Base-by-base conservation (phyloP, 495 filamentous ascomycete species). In the Penicillium roqueforti region DNA sequence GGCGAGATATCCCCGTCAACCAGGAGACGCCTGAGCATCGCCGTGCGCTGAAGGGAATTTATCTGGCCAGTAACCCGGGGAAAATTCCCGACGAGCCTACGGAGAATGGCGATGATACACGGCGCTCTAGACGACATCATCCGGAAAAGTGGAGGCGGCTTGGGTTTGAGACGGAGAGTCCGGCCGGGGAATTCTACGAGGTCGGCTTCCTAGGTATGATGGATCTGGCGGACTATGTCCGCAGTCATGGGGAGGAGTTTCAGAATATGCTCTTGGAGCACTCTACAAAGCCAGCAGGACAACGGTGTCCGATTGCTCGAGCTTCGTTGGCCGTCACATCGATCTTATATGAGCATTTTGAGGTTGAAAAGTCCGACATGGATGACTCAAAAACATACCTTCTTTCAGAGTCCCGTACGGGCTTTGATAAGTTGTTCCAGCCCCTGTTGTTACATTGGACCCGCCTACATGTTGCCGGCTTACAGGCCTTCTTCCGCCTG, bases 151-250 rank as follows among this genome's bases (percentile, higher is more conserved):
- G 93, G 93, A 77, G 91, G 52, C 77, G 92, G 38, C 68, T 98
- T 32, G 93, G 93, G 3, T 99, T 99, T 62, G 88, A 93, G 68
- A 86, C 89, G 0, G 95, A 97, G 65, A 88, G 79, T 53, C 93
- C 93, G 9, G 84, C 84, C 0, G 71, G 76, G 56, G 93, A 97
- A 59, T 97, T 99, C 68, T 84, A 91, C 3, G 77, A 83, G 22
- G 84, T 86, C 16, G 93, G 93, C 2, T 97, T 92, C 65, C 70
- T 99, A 38, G 93, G 95, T 19, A 89, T 99, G 85, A 96, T 97
- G 91, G 93, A 99, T 68, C 65, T 97, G 62, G 91, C 89, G 6
- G 91, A 97, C 68, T 99, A 88, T 67, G 88, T 95, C 44, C 80
- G 86, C 58, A 95, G 88, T 63, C 83, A 95, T 57, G 89, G 96